phyloP scores from a whole-genome alignment of 495 filamentous ascomycete species.

The Jackrogersella multiformis region DNA sequence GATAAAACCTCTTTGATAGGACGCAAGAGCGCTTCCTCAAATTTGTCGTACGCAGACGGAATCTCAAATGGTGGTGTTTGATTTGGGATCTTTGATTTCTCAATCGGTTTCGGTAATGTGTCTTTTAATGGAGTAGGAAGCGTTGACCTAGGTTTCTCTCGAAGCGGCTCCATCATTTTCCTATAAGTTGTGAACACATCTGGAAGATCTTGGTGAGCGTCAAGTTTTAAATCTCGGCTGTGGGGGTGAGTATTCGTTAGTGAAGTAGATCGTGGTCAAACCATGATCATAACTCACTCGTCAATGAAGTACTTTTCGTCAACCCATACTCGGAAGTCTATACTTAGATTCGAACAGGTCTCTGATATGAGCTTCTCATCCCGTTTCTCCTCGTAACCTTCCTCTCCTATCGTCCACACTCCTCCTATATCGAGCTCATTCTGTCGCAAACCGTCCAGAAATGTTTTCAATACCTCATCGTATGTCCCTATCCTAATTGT shows the following conservation, averaged over 20 bases:
- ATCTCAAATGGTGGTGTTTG: slow-evolving; percentile 69
- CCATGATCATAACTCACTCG: slow-evolving; percentile 61
- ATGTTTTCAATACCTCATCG: slow-evolving; percentile 60
- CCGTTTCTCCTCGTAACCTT: slow-evolving; percentile 68
- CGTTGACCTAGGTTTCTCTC: slow-evolving; percentile 61
- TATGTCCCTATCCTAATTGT: slow-evolving; percentile 68
- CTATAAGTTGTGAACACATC: slow-evolving; percentile 75
- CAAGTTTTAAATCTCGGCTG: slow-evolving; percentile 66
- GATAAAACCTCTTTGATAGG: slow-evolving; percentile 57
- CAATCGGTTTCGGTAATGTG: slow-evolving; percentile 63
- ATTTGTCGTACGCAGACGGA: slow-evolving; percentile 59
- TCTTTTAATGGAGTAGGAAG: slow-evolving; percentile 55
- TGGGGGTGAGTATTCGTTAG: not conserved
- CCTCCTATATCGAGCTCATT: slow-evolving; percentile 59
- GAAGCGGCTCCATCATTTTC: slow-evolving; percentile 71
- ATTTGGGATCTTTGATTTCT: slow-evolving; percentile 54
- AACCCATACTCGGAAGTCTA: slow-evolving; percentile 66
- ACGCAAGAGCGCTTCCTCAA: slow-evolving; percentile 60
- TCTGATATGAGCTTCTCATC: slow-evolving; percentile 65
- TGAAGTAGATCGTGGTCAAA: not conserved
- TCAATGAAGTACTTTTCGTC: slow-evolving; percentile 81
- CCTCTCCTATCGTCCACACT: slow-evolving; percentile 74
- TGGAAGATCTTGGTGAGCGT: slow-evolving; percentile 61
- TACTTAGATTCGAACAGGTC: slow-evolving; percentile 56
- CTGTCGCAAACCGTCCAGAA: slow-evolving; percentile 60